Base-by-base conservation (phyloP, 2,329 filamentous ascomycete genomes). In the Colletotrichum magnum region DNA sequence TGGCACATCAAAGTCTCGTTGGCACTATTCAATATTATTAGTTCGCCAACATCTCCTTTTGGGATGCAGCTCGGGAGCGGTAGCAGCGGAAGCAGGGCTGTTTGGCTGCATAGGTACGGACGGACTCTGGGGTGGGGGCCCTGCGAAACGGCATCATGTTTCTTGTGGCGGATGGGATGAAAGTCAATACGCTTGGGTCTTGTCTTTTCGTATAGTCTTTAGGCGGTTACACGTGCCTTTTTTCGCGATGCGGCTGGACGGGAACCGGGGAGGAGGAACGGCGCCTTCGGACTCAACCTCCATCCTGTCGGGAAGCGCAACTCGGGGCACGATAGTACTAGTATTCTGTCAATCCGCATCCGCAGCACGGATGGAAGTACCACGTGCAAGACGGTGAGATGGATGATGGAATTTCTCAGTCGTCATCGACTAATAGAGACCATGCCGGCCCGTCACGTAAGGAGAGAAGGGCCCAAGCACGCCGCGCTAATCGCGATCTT, bases 151-250 rank as follows among this genome's bases (percentile, higher is more conserved):
- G 45, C 21, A 50, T 24, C n/a, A 39, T 47, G 61, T 68, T 65
- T 68, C 50, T 58, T 48, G 61, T 43, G 13, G 54, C 24, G 16
- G 62, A 47, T 66, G 66, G 56, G 62, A 69, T 51, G 62, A 69
- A 65, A 60, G 58, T 28, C 39, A 13, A 21, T 48, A 36, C 32
- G 32, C 32, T 24, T 41, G 47, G n/a, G 16, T 15, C 39, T n/a
- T 58, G 24, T 50, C 24, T n/a, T n/a, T n/a, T n/a, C 41, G 28
- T 15, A 16, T 56, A 32, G 24, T 41, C 16, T 6, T 24, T 41
- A 26, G 7, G 36, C 47, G 45, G 62, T 69, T 26, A 41, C 50
- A 66, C 56, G 36, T 47, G 47, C 32, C 32, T 41, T 56, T 56
- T 56, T 28, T 45, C 36, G 61, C 32, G 16, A 58, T 50, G 56